phyloP scores from a whole-genome alignment of 2,329 filamentous ascomycete species.

The Geosmithia flava region DNA sequence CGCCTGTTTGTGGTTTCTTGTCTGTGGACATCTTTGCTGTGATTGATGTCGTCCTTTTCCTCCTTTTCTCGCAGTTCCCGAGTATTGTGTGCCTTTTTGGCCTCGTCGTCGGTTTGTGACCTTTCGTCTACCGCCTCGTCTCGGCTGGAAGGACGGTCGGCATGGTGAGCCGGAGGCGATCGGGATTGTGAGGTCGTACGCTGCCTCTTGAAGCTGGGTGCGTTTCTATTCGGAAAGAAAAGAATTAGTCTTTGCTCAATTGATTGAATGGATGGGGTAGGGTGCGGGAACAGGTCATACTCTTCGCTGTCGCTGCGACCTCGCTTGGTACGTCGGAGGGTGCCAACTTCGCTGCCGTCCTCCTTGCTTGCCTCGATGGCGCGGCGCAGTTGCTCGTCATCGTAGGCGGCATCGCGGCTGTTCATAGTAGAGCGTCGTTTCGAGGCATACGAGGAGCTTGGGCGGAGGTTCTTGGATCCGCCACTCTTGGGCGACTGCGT shows the following conservation, averaged over 20 bases:
- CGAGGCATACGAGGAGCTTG: conserved; percentile 42
- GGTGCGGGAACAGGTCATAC: conserved; percentile 39
- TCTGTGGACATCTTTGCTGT: conserved; percentile 55
- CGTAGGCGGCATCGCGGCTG: conserved; percentile 86
- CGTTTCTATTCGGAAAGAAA: conserved; percentile 41
- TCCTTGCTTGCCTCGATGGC: conserved; percentile 94
- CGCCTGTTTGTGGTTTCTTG: conserved; percentile 67
- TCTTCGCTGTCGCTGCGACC: conserved; percentile 87
- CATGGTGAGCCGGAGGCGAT: conserved; percentile 35
- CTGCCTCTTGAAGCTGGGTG: conserved; percentile 64
- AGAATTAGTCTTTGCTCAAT: background rate
- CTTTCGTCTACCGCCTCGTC: conserved; percentile 62
- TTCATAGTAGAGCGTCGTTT: conserved; percentile 97
- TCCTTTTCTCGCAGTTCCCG: conserved; percentile 51
- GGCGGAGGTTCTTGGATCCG: conserved; percentile 43
- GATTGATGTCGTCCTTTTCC: conserved; percentile 63
- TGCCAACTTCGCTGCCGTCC: conserved; percentile 36
- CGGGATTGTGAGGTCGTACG: conserved; percentile 68
- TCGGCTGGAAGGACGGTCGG: conserved; percentile 31
- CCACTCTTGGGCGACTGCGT: conserved; percentile 39
- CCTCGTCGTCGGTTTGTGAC: conserved; percentile 29
- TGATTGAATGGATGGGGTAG: background rate
- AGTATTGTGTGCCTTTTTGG: conserved; percentile 48
- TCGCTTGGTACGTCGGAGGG: conserved; percentile 59
- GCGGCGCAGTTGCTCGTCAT: conserved; percentile 78